Evolutionary conservation across 2,329 filamentous ascomycete genomes (phyloP), one percentile per base, ranked within the genome.

Genomic region (Thielaviopsis cerberus): DNA sequence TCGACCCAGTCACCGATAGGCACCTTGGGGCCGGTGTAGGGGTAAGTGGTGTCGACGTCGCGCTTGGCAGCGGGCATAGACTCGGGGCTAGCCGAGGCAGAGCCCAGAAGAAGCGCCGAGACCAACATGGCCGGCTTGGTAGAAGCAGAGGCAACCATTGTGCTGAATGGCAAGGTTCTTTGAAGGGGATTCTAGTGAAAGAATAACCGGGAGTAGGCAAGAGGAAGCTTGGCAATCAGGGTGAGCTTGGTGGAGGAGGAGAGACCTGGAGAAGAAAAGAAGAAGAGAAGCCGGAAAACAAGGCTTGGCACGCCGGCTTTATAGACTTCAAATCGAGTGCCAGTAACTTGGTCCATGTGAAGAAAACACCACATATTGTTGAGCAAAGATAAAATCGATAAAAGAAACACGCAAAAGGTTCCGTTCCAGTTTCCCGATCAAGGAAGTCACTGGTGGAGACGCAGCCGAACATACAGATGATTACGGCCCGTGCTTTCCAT

Each of bases 1-100:
- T 77, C 70, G 52, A 76, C 73, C 74, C 74, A 77, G 60, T 78
- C 75, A 51, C 71, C 75, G 3, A 77, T 64, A 15, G 75, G 74
- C 0, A 76, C 67, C 0, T 67, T 68, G 1, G 75, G 75, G 1
- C 75, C 75, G 0, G 67, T 75, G 64, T 76, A 77, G 3, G 72
- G 72, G 60, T 69, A 76, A 6, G 64, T 62, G 15, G 69, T 70
- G 61, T 76, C 73, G 30, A 73, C 71, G 7, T 59, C 54, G 26
- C 62, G 63, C 5, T 51, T 52, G 26, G 57, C 61, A 37, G 4
- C n/a, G n/a, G n/a, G n/a, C n/a, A n/a, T n/a, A n/a, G n/a, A n/a
- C n/a, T n/a, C 4, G 17, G 30, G 3, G 30, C 3, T 13, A 13
- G 30, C 30, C 30, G 30, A 37, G 30, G 30, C 30, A 3, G 30